These are phyloP conservation scores for Torulaspora quercuum DNA, from an alignment of 805 yeast species.

Conservation along the genomic window DNA sequence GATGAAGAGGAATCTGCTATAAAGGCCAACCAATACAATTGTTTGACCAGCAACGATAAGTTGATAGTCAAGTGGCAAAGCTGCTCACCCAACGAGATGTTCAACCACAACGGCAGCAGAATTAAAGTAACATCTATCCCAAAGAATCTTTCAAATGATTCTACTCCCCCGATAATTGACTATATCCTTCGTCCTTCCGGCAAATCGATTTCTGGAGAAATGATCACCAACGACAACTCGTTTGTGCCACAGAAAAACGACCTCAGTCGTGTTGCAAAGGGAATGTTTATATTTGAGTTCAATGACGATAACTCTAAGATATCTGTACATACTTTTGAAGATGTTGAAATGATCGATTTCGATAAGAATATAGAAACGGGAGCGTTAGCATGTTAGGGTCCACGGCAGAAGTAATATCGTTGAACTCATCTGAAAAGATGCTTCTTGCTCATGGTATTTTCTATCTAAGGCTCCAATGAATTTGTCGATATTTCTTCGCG, in stretches of 20 bases:
- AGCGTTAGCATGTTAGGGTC: slow-evolving; percentile 24
- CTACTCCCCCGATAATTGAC: slow-evolving; percentile 16
- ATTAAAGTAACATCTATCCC: slow-evolving; percentile 7
- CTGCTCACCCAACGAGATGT: slow-evolving; percentile 18
- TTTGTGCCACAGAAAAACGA: slow-evolving; percentile 5
- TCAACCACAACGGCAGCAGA: background rate
- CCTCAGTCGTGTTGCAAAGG: slow-evolving; percentile 33
- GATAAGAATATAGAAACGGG: slow-evolving; percentile 26
- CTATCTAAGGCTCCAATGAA: slow-evolving; percentile 8
- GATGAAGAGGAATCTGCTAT: slow-evolving; percentile 18
- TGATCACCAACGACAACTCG: slow-evolving; percentile 6
- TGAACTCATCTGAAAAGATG: background rate
- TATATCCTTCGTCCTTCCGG: slow-evolving; percentile 20
- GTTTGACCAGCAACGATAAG: slow-evolving; percentile 25
- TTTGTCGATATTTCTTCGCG: slow-evolving; percentile 15
- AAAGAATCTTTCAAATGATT: slow-evolving; percentile 6
- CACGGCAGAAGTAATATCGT: slow-evolving; percentile 1
- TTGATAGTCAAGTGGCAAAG: slow-evolving; percentile 31
- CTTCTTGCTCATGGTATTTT: background rate
- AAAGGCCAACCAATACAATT: slow-evolving; percentile 13
- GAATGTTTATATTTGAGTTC: slow-evolving; percentile 64
- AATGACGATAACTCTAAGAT: slow-evolving; percentile 53
- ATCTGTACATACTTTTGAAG: slow-evolving; percentile 62
- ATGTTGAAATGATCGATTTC: slow-evolving; percentile 56
- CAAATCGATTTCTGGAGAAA: slow-evolving; percentile 11